phyloP scores from a whole-genome alignment of 306 rosid species.

The Ochetophila trinervis region DNA sequence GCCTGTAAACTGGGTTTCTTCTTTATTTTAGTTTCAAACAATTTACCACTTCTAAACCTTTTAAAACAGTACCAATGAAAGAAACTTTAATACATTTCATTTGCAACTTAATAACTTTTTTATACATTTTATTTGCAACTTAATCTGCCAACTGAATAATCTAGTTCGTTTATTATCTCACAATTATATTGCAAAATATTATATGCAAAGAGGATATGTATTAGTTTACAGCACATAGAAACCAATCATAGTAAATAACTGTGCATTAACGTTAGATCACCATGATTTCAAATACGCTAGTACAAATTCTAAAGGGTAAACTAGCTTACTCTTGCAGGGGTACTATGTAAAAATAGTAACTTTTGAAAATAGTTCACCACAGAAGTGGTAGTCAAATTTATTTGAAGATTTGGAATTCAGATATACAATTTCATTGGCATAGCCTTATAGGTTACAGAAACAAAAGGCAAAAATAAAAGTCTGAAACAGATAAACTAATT shows the following conservation, averaged over 20 bases:
- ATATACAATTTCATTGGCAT: background rate
- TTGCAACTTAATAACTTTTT: background rate
- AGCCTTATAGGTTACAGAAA: background rate
- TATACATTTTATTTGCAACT: background rate
- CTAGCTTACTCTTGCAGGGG: background rate
- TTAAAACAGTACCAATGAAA: background rate
- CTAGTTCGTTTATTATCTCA: background rate
- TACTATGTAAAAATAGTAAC: too few species aligned
- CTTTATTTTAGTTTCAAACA: background rate
- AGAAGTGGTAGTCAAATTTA: background rate
- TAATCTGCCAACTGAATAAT: background rate
- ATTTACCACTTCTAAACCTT: background rate
- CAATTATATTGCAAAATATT: background rate
- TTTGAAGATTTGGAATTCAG: background rate
- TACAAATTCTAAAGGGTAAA: background rate
- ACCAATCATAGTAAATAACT: background rate
- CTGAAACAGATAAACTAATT: constrained; percentile 16
- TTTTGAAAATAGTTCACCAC: background rate
- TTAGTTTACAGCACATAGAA: background rate
- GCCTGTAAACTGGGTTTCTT: background rate
- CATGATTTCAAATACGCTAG: background rate
- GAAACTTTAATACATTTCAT: background rate
- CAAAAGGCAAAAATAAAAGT: background rate
- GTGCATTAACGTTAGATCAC: background rate
- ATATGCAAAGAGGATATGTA: too few species aligned